These are phyloP conservation scores for Quercus mongolica DNA, from an alignment of 306 rosid genomes.

Conservation along the genomic window DNA sequence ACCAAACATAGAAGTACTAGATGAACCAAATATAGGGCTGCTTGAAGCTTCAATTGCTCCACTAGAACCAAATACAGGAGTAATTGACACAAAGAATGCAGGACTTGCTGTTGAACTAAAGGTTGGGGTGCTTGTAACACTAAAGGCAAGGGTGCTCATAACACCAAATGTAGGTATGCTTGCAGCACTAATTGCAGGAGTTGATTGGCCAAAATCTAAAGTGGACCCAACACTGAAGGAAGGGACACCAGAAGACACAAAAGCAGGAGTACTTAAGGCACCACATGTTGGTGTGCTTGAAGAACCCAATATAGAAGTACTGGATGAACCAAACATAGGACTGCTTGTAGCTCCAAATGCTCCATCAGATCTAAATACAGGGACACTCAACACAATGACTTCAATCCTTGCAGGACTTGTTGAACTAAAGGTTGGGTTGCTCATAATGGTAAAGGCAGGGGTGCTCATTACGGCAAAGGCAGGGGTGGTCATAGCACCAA, in stretches of 20 bases:
- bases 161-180: conserved; percentile 64
- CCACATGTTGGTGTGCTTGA: conserved; percentile 60
- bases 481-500: conserved; percentile 62
- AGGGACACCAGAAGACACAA: too few relatives aligned
- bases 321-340: conserved; percentile 32
- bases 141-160: conserved; percentile 66
- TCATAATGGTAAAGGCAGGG: conserved; percentile 69
- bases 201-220: too few relatives aligned
- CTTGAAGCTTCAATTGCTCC: conserved; percentile 73
- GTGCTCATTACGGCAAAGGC: conserved; percentile 70
- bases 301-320: conserved; percentile 44
- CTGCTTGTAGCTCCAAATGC: conserved; percentile 74
- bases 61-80: conserved; percentile 69
- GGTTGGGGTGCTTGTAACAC: conserved; percentile 55
- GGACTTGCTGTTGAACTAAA: conserved; percentile 69
- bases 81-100: conserved; percentile 51
- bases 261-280: conserved; percentile 51
- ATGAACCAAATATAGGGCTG: conserved; percentile 36
- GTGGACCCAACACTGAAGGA: conserved; percentile 16
- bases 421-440: conserved; percentile 69
- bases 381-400: conserved; percentile 55
- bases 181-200: conserved; percentile 40
- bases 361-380: conserved; percentile 68
- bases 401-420: conserved; percentile 53
- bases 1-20: conserved; percentile 43